Evolutionary conservation across 129 eudicot genomes (phyloP).

Genomic region (Oenanthe sinensis): DNA sequence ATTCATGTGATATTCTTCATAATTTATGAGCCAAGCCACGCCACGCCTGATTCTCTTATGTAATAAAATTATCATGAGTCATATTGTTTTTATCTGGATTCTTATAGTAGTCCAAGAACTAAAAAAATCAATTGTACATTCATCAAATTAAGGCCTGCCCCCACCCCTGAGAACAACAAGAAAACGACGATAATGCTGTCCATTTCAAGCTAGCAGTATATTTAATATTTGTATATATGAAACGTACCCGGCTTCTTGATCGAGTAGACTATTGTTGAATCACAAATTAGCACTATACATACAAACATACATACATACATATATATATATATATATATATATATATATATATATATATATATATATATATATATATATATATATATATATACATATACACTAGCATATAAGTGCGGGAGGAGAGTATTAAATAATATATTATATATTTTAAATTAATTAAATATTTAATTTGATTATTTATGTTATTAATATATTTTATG

Average conservation of each 20-base stretch:
- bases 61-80: not conserved
- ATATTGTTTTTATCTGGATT: not conserved
- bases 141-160: constrained; percentile 8
- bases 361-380: too few species aligned
- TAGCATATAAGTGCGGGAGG: too few species aligned
- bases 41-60: constrained; percentile 27
- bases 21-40: constrained; percentile 11
- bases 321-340: too few species aligned
- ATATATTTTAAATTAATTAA: too few species aligned
- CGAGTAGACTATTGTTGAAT: not conserved
- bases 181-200: constrained; percentile 13
- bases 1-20: constrained; percentile 25
- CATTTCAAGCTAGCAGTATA: not conserved
- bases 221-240: too few species aligned
- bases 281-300: not conserved
- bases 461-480: too few species aligned
- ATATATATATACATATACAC: too few species aligned
- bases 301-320: too few species aligned
- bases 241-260: not conserved
- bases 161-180: not conserved
- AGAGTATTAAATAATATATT: too few species aligned
- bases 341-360: too few species aligned
- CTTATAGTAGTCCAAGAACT: not conserved
- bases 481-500: too few species aligned
- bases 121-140: not conserved